Evolutionary conservation across 2,329 filamentous ascomycete genomes (phyloP), one percentile per base, ranked within the genome.

Genomic region (Fusarium sp.): DNA sequence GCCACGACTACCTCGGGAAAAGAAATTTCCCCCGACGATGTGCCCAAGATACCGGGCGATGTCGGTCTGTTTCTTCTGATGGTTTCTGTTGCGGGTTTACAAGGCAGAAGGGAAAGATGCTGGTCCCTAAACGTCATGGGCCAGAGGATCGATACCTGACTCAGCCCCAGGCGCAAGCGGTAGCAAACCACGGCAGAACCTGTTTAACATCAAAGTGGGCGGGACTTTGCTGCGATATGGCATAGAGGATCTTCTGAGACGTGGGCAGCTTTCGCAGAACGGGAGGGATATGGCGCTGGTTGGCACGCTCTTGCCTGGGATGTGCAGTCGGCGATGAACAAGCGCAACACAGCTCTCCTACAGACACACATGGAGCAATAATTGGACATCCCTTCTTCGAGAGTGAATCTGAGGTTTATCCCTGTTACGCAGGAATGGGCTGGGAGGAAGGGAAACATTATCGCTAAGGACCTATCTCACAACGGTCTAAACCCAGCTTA

Each of bases 21-120:
- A 28, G 34, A 50, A 49, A 36, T 50, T 55, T 43, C 43, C 7
- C 15, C 15, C 44, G 24, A 43, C 56, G 55, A 57, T 19, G 74
- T 75, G 74, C 57, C 62, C 58, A 76, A 73, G 62, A 67, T 82
- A n/a, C n/a, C 32, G 58, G 40, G 58, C 45, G 54, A 36, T 47
- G 61, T 47, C 40, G 52, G 26, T 62, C 28, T 42, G 46, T 15
- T 47, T 38, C 54, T 59, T 51, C 51, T 30, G 57, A 56, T 50
- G 59, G 47, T 39, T 63, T 56, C 46, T 58, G 67, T 68, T 46
- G 64, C 36, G 65, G 67, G 52, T 62, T 70, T 68, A 43, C 42
- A 58, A 67, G 43, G 39, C 46, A 63, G 56, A 70, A 52, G 47
- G 53, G 23, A 23, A 23, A 23, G 7, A 65, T 64, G 45, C 60